Base-by-base conservation (phyloP, 768 basidiomycete species). In the Boletus rex-veris region DNA sequence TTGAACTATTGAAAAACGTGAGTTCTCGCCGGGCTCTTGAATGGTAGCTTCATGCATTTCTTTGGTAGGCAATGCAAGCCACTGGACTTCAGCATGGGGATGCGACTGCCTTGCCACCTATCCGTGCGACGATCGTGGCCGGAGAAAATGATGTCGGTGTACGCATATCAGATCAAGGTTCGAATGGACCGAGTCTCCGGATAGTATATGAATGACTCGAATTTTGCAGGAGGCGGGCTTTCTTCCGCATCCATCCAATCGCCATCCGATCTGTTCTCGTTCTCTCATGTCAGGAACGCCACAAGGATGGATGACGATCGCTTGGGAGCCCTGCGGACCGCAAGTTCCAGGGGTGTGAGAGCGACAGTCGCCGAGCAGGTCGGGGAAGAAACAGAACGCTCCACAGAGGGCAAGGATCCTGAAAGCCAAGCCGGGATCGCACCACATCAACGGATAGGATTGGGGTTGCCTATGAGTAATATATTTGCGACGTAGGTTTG, bases 101-200 rank as follows among this genome's bases (percentile, higher is more conserved):
- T 33, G 67, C 73, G 5, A 31, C 64, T n/a, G 53, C 57, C 3
- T 69, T 82, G 39, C 88, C 89, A n/a, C 75, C 80, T 2, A 85
- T 94, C 48, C 75, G 73, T 28, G 85, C 84, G 1, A 95, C 92
- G 0, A 84, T 96, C 43, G 85, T 85, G 8, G 82, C 84, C 3
- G 85, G 86, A 2, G 77, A 83, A 31, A 80, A 91, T 48, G 81
- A 90, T 46, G 80, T 96, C 43, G 79, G 82, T 7, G 80, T 96
- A 46, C 85, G 92, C 37, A 86, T 96, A 73, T 92, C 92, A n/a
- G 92, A 96, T 66, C 85, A 90, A 81, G 93, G 92, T 85, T 50
- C 43, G 62, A 39, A 21, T 38, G 38, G 36, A n/a, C 33, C 14
- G 36, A 45, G 11, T 19, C 24, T n/a, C 38, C 9, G 35, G 24